Conservation (phyloP, 371 early-diverging fungal genomes). For the Batrachochytrium dendrobatidis region DNA sequence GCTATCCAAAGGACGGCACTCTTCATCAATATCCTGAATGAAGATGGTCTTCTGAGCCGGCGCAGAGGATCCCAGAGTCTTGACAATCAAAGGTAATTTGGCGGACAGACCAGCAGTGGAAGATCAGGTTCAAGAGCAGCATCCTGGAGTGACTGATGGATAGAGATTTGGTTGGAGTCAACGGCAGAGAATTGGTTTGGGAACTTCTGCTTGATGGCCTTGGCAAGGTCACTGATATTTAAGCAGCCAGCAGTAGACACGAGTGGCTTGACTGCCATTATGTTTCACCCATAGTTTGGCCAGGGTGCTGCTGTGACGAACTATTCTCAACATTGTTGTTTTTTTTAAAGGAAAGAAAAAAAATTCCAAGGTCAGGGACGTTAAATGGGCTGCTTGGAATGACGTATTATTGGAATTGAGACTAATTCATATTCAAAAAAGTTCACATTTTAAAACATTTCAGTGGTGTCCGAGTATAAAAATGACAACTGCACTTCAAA, state of each 20-base stretch:
- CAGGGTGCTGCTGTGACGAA: neutral
- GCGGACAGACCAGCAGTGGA: no score
- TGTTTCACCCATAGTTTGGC: neutral
- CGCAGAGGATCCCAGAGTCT: no score
- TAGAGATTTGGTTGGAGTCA: neutral
- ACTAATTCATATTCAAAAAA: no score
- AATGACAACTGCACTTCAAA: no score
- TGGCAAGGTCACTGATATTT: neutral
- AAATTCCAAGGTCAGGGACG: no score
- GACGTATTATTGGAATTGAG: no score
- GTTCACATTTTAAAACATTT: no score
- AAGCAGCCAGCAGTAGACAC: slow-evolving; percentile 1
- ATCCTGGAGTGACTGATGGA: neutral
- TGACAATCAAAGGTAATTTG: no score
- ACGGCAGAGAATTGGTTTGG: neutral
- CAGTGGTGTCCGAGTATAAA: no score
- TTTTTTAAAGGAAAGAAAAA: no score
- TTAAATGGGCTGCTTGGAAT: no score
- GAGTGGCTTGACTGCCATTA: neutral
- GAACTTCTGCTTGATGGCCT: neutral
- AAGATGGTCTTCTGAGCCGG: slow-evolving; percentile 2
- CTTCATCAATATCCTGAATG: slow-evolving; percentile 7
- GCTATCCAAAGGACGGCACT: slow-evolving; percentile 3
- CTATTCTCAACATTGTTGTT: neutral
- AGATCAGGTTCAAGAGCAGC: neutral